A percentile compares a stretch with the other conserved stretches of the same genome.
Conservation (phyloP, 192 early-diverging fungal species). For the Backusella luteola region DNA sequence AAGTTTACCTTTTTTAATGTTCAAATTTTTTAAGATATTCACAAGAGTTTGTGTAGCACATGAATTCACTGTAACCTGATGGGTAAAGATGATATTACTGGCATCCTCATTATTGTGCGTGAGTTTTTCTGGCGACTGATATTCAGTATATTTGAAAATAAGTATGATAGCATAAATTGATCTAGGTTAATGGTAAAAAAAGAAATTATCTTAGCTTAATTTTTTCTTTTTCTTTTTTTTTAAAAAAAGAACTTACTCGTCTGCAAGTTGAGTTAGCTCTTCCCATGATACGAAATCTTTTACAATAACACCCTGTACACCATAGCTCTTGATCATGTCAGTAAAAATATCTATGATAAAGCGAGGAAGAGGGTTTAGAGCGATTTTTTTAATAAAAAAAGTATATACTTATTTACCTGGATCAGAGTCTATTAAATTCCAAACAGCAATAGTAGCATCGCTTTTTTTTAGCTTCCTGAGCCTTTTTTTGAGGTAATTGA, state of each 20-base stretch:
- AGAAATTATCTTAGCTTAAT: no score
- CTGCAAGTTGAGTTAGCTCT: background rate
- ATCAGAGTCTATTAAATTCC: background rate
- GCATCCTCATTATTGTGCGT: background rate
- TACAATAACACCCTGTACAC: background rate
- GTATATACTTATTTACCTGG: background rate
- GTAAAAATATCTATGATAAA: background rate
- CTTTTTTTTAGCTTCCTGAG: no score
- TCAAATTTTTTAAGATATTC: background rate
- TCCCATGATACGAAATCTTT: background rate
- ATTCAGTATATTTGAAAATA: background rate
- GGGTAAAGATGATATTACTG: background rate
- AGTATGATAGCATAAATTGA: background rate
- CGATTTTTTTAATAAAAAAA: no score
- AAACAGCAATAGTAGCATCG: background rate
- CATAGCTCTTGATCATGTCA: background rate
- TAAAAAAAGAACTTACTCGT: no score
- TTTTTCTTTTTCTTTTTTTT: no score
- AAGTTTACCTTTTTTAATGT: background rate
- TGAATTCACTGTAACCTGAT: background rate
- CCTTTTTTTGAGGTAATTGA: no score
- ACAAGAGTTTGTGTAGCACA: background rate
- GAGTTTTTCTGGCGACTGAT: background rate
- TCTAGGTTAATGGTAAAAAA: background rate
- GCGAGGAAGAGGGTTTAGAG: background rate